Conservation (phyloP, 805 yeast species). For the Saccharomyces paradoxus region DNA sequence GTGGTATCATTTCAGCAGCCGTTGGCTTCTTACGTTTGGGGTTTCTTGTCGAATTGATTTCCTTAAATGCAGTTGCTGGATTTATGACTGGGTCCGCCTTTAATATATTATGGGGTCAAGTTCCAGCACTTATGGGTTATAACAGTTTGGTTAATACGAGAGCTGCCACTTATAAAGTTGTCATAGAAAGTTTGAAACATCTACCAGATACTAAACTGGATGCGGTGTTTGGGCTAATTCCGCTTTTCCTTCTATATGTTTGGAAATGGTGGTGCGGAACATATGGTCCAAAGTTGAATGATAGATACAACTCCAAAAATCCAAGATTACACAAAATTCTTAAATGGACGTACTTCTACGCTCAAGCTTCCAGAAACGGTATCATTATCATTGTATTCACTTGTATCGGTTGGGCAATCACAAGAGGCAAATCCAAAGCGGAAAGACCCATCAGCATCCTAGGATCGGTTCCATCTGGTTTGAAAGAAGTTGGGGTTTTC, state of each 20-base stretch:
- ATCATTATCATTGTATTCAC: constrained; percentile 76
- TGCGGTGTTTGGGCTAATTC: constrained; percentile 83
- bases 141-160: constrained; percentile 60
- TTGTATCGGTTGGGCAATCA: constrained; percentile 70
- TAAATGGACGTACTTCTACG: constrained; percentile 52
- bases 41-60: constrained; percentile 79
- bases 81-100: constrained; percentile 94
- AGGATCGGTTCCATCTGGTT: constrained; percentile 78
- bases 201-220: constrained; percentile 61
- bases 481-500: constrained; percentile 69
- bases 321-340: constrained; percentile 12
- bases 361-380: constrained; percentile 72
- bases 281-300: constrained; percentile 49
- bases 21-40: constrained; percentile 79
- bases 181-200: constrained; percentile 63
- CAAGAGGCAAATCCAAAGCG: constrained; percentile 40
- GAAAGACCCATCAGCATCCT: constrained; percentile 44
- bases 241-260: constrained; percentile 58
- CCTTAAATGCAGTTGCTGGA: constrained; percentile 87
- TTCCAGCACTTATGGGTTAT: constrained; percentile 80
- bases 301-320: constrained; percentile 36
- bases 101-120: constrained; percentile 73
- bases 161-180: constrained; percentile 57
- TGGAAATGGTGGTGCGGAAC: constrained; percentile 59
- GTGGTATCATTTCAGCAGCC: constrained; percentile 81